Conservation (phyloP, 306 rosid species). For the Cicer cuneatum region DNA sequence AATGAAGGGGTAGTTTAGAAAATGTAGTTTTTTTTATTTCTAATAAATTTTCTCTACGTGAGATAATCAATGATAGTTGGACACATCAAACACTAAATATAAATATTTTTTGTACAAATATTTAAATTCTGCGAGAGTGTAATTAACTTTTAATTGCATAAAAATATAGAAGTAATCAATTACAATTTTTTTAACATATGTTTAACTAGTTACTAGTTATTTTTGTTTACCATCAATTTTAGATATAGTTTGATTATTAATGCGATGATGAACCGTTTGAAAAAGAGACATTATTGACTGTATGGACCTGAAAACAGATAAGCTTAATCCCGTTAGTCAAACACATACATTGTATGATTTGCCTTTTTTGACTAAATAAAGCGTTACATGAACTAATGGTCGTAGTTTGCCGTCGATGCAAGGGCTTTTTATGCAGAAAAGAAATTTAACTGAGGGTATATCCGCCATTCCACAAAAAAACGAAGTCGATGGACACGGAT, state of each 20-base stretch:
- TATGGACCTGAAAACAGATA: slow-evolving; percentile 20
- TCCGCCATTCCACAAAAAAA: slow-evolving; percentile 1
- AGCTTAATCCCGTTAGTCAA: slow-evolving; percentile 24
- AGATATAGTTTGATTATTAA: background rate
- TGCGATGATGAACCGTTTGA: background rate
- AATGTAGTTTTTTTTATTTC: too few species aligned
- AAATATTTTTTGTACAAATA: too few species aligned
- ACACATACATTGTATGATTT: slow-evolving; percentile 23
- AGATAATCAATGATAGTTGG: too few species aligned
- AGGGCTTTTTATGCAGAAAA: slow-evolving; percentile 29
- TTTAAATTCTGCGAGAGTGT: too few species aligned
- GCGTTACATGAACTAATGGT: background rate
- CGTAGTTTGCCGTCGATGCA: background rate
- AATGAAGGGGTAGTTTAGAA: too few species aligned
- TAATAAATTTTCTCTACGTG: too few species aligned
- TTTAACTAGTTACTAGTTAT: too few species aligned
- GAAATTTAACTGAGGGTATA: slow-evolving; percentile 2
- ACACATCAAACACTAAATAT: too few species aligned
- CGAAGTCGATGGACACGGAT: slow-evolving; percentile 39
- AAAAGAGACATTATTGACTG: background rate
- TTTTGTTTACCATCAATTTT: too few species aligned
- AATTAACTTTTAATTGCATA: too few species aligned
- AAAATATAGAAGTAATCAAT: too few species aligned
- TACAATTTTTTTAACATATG: too few species aligned
- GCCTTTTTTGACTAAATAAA: slow-evolving; percentile 33